Base-by-base conservation (phyloP, 1,284 basidiomycete genomes). In the Pseudozyma tsukubaensis region DNA sequence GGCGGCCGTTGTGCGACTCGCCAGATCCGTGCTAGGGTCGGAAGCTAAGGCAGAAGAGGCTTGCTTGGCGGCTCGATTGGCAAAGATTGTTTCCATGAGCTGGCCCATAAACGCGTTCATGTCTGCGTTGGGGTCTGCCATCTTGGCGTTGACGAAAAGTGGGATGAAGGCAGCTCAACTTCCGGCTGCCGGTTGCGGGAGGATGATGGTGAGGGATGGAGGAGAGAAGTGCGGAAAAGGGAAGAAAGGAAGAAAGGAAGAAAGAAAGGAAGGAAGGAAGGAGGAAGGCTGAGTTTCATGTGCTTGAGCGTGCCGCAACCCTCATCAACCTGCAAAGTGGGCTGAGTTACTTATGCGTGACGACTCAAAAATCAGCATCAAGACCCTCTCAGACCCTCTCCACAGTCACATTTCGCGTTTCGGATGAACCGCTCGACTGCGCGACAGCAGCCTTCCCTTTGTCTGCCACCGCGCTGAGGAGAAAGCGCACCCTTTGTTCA, bases 401-500 rank as follows among this genome's bases (percentile, higher is more conserved):
- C 13, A 49, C 47, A 57, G 47, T 57, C 45, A 48, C 55, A 48
- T n/a, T 37, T 29, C 24, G 24, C 24, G 24, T 29, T 3, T 29
- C 24, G 24, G 24, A 29, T 29, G 24, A 29, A 29, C 24, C 24
- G 24, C 24, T 29, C 24, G 24, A 29, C 3, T 29, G 24, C 24
- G 24, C 24, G 6, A 29, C 37, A 39, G 8, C 16, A 21, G 21
- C 36, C 39, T 21, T n/a, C 14, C 35, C 32, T 37, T 51, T 40
- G 13, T 32, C 32, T 24, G 47, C 18, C 44, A 24, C 44, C 29
- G 9, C 19, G 24, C 44, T 12, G 24, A 48, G n/a, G 32, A 24
- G 32, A 13, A 48, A n/a, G 10, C 29, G 36, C 37, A 18, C 50
- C 39, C 50, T 58, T 64, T 49, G 50, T 42, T 48, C 43, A 4